Base-by-base conservation (phyloP, 179 eudicot species). In the Camellia oleifera region DNA sequence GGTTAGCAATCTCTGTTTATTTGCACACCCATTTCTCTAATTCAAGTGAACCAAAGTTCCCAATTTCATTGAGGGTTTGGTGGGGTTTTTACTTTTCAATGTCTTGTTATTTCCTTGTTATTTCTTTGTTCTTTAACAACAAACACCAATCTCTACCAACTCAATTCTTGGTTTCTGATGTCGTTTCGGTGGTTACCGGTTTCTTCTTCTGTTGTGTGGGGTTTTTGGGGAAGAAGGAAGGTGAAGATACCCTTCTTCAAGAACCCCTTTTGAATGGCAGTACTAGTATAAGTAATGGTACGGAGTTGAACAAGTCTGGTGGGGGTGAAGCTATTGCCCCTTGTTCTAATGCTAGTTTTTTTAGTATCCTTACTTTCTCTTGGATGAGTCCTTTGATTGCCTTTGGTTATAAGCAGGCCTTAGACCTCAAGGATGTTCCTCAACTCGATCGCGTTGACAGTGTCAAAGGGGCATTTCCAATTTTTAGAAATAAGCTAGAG, bases 381-480 rank as follows among this genome's bases (percentile, higher is more conserved):
- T 92, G 97, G 97, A 81, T 91, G 78, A 74, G 87, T 12, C 85
- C 89, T 69, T 77, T 92, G 57, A 76, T 92, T 48, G 63, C 88
- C 46, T 76, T 82, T 61, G 97, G 97, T n/a, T 83, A 88, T 72
- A 88, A 86, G 77, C 90, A 90, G 70, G 76, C 87, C n/a, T 81
- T 93, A 78, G 89, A 90, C 84, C 88, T 93, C n/a, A 92, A 91
- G 77, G 97, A 93, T 80, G 91, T 93, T 69, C 97, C 97, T 76
- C 86, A 85, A 40, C 87, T 92, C 53, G 83, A 79, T 5, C 81
- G 79, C 20, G 26, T 76, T 4, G 95, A 93, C 75, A 80, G 86
- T 75, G 91, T 86, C 57, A 81, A 77, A 61, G 92, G 82, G 82
- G 85, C 92, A 2, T 83, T 87, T 69, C 87, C 85, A 60, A 71